Base-by-base conservation (phyloP, 1,139 yeast species). In the Saccharomyces hybrid region DNA sequence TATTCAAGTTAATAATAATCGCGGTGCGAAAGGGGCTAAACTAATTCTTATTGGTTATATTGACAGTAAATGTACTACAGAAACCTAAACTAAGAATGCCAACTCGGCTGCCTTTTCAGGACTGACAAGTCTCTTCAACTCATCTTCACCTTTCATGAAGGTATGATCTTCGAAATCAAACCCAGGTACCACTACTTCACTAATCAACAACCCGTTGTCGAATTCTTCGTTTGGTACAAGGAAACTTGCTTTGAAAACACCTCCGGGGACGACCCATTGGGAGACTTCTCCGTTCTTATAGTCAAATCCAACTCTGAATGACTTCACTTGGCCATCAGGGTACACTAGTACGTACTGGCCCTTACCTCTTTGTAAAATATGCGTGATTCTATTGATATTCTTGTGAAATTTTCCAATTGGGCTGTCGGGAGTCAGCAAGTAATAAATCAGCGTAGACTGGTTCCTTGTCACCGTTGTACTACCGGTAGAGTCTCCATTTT, bases 261-360 rank as follows among this genome's bases (percentile, higher is more conserved):
- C 81, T 1, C 81, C 80, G 9, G 80, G 80, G n/a, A 78, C 82
- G 8, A 78, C 80, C 82, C 82, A 78, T 62, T 78, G 82, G 32
- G 76, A 69, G 2, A 72, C 69, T 61, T 78, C 81, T 9, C 81
- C 81, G 8, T 63, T 64, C 0, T 64, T 63, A 46, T 70, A 66
- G 56, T 77, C 71, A 56, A 77, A 77, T 0, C 82, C 82, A 21
- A 78, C 82, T 19, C 70, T 71, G 60, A 78, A 78, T 1, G 77
- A 69, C 55, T 76, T 75, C 12, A 78, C 62, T 2, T 55, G 55
- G 1, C 81, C 81, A 56, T 75, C 71, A 2, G 81, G 81, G 54
- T 77, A 73, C 5, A 78, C 65, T 16, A 78, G 64, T 4, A 78
- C 80, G 58, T 77, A 78, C 56, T 75, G 77, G 3, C 81, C 82